Percentiles rank a stretch among this genome's conserved stretches.
phyloP scores from a whole-genome alignment of 176 grass and related monocot species.

The Avena atlantica region DNA sequence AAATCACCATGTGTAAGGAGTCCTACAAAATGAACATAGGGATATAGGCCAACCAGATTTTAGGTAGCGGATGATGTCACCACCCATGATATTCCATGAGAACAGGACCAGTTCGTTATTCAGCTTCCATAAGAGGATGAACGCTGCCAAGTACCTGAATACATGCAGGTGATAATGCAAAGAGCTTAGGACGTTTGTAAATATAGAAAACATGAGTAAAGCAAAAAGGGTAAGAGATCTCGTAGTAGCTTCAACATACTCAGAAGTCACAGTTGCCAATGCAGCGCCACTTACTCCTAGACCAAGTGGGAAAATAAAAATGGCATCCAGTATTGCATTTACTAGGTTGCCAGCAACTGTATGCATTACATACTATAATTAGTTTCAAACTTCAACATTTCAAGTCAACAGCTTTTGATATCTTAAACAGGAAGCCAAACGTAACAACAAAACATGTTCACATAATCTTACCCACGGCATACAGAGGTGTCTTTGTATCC shows the following conservation, averaged over 20 bases:
- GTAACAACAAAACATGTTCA: not conserved
- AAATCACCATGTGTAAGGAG: not conserved
- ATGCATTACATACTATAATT: constrained; percentile 5
- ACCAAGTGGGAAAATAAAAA: constrained; percentile 86
- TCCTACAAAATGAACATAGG: constrained; percentile 33
- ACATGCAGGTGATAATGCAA: constrained; percentile 36
- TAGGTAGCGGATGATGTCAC: constrained; percentile 67
- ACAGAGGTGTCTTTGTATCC: constrained; percentile 94
- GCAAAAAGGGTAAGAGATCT: constrained; percentile 28
- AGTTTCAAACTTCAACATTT: constrained; percentile 11
- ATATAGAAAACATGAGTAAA: not conserved
- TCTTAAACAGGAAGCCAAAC: not conserved
- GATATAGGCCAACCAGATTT: constrained; percentile 73
- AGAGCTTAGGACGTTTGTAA: constrained; percentile 27
- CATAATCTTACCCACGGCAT: constrained; percentile 71
- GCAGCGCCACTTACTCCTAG: constrained; percentile 91
- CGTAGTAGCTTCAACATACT: constrained; percentile 67
- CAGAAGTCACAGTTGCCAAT: constrained; percentile 83
- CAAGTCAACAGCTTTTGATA: not conserved
- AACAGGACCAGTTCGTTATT: constrained; percentile 74
- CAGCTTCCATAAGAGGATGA: constrained; percentile 85
- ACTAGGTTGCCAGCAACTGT: constrained; percentile 86
- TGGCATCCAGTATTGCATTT: constrained; percentile 77
- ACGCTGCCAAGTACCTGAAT: constrained; percentile 81
- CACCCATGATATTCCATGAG: constrained; percentile 57